Conservation (phyloP, 345 rosid genomes). For the Acer campestre region DNA sequence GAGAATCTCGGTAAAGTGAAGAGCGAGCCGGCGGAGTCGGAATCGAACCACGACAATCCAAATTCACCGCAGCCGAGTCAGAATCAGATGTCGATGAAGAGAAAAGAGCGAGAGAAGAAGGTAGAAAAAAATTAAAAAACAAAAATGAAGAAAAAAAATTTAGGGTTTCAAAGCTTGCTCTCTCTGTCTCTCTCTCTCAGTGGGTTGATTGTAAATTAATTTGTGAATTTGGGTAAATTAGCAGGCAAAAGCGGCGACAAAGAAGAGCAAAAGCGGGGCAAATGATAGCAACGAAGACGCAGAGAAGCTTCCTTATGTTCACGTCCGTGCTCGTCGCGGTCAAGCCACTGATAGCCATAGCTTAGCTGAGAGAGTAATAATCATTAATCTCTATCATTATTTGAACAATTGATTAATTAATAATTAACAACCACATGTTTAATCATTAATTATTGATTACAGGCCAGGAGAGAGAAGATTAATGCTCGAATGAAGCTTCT, state of each 20-base stretch:
- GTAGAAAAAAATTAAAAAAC: constrained; percentile 19
- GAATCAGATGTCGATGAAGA: constrained; percentile 41
- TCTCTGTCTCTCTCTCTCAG: neutral
- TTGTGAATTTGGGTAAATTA: constrained; percentile 3
- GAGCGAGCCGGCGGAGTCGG: constrained; percentile 45
- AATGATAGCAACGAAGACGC: constrained; percentile 42
- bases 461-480: constrained; percentile 79
- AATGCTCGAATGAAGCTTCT: constrained; percentile 67
- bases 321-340: constrained; percentile 71
- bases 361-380: constrained; percentile 64
- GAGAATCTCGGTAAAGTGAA: constrained; percentile 44
- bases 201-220: neutral
- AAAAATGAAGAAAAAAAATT: neutral
- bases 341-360: constrained; percentile 77
- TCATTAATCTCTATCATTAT: neutral
- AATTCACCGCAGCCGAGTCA: constrained; percentile 18
- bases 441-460: constrained; percentile 3
- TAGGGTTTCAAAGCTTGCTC: neutral
- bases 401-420: neutral
- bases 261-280: constrained; percentile 44
- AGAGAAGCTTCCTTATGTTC: constrained; percentile 63
- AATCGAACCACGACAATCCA: constrained; percentile 32
- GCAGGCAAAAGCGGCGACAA: constrained; percentile 46
- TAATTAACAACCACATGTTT: neutral
- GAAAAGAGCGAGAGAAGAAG: constrained; percentile 60